Evolutionary conservation across 179 eudicot species (phyloP).

Genomic region (Kewa caespitosa): DNA sequence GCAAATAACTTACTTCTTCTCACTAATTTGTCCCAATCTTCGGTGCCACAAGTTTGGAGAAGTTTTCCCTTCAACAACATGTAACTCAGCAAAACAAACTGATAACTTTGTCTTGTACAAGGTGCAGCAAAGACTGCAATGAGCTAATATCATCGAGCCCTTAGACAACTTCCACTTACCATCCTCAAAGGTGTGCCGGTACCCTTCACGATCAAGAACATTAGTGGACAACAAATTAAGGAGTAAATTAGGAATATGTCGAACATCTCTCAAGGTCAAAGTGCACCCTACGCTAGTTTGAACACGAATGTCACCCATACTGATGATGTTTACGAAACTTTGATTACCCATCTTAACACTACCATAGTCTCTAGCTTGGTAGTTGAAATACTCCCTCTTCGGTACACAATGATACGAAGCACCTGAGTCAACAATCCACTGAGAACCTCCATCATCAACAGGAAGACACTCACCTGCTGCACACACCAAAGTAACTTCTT

Average conservation of each 20-base stretch:
- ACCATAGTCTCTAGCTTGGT: not conserved
- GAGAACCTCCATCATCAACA: not conserved
- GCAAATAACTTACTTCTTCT: not conserved
- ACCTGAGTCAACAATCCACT: constrained; percentile 5
- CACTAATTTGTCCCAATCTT: not conserved
- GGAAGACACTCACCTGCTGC: not conserved
- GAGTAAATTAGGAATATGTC: not conserved
- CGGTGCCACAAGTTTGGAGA: not conserved
- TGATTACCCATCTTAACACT: not conserved
- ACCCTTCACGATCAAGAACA: constrained; percentile 2
- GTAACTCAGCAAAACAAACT: not conserved
- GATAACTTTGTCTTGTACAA: too few relatives aligned
- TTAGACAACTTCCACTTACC: not conserved
- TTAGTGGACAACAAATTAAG: not conserved
- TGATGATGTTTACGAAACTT: not conserved
- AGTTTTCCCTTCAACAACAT: too few relatives aligned
- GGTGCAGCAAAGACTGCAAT: too few relatives aligned
- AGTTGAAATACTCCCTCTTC: not conserved
- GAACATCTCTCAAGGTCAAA: not conserved
- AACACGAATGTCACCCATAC: not conserved
- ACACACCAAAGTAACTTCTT: not conserved
- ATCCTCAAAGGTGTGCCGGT: not conserved
- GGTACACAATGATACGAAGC: constrained; percentile 5
- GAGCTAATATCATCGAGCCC: not conserved
- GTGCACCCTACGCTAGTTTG: not conserved